phyloP scores from a whole-genome alignment of 371 early-diverging fungal genomes.

The Dentiscutata heterogama region DNA sequence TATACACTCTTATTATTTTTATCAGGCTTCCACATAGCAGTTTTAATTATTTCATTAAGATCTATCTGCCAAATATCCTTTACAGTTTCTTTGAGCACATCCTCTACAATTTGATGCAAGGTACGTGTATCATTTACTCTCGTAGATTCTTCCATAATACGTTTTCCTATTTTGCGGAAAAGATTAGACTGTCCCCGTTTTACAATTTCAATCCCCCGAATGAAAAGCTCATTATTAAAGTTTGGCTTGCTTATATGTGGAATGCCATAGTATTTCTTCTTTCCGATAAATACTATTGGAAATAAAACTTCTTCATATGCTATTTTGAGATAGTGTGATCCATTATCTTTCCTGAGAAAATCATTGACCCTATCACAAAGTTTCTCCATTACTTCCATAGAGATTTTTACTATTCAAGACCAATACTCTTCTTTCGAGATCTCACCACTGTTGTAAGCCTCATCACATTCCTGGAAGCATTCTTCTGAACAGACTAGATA shows the following conservation, averaged over 20 bases:
- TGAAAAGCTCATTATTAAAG: constrained; percentile 15
- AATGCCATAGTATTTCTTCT: constrained; percentile 35
- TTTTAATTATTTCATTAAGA: not conserved
- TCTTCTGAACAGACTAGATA: constrained; percentile 26
- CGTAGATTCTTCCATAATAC: not conserved
- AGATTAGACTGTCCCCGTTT: constrained; percentile 11
- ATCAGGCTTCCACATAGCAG: not conserved
- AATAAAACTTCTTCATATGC: constrained; percentile 37
- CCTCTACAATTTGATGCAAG: not conserved
- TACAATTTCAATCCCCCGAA: not conserved
- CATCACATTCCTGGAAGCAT: constrained; percentile 14
- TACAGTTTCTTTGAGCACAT: not conserved
- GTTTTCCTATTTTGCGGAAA: constrained; percentile 4
- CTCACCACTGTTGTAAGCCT: not conserved
- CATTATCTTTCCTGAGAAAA: constrained; percentile 1
- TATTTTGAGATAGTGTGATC: constrained; percentile 10
- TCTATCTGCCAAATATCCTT: not conserved
- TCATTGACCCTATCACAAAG: not conserved
- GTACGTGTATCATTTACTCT: not conserved
- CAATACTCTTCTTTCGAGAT: constrained; percentile 23
- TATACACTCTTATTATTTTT: constrained; percentile 14
- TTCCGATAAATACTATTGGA: constrained; percentile 33
- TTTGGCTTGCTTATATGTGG: constrained; percentile 14
- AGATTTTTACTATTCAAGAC: not conserved
- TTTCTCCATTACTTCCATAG: constrained; percentile 13